phyloP scores from a whole-genome alignment of 495 filamentous ascomycete genomes.

The Penicillium daleae region DNA sequence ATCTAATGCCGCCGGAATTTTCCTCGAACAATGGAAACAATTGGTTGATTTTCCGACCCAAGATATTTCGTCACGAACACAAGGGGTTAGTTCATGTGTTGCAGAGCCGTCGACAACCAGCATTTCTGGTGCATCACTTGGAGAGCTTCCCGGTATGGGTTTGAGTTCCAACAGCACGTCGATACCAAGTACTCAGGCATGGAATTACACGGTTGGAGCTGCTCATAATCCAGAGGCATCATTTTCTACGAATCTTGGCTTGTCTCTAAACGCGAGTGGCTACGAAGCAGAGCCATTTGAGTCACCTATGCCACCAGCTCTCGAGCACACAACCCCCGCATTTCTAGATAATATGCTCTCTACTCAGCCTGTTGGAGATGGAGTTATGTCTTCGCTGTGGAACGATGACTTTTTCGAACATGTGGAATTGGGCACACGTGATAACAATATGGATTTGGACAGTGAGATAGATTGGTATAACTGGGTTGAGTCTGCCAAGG shows the following conservation, averaged over 20 bases:
- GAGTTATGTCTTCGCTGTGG: slow-evolving; percentile 33
- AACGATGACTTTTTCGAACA: slow-evolving; percentile 31
- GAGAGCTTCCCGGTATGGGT: no score
- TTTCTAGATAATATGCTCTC: background rate
- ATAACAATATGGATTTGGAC: slow-evolving; percentile 44
- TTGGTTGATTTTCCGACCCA: slow-evolving; percentile 25
- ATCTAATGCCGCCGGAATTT: slow-evolving; percentile 28
- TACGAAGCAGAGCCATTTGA: background rate
- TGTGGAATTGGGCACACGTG: slow-evolving; percentile 28
- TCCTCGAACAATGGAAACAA: slow-evolving; percentile 43
- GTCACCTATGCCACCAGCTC: background rate
- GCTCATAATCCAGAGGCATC: background rate
- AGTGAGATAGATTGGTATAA: slow-evolving; percentile 52
- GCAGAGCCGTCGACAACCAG: background rate
- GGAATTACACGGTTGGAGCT: background rate
- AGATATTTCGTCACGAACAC: background rate
- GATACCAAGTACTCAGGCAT: background rate
- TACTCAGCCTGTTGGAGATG: slow-evolving; percentile 7
- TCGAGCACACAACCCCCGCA: background rate
- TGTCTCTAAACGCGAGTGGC: background rate
- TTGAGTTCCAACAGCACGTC: background rate
- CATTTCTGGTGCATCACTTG: background rate
- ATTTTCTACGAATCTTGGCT: background rate
- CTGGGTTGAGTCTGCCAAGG: slow-evolving; percentile 53
- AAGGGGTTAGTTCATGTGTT: background rate